Conservation (phyloP, 805 yeast species). For the Yarrowia sp. region DNA sequence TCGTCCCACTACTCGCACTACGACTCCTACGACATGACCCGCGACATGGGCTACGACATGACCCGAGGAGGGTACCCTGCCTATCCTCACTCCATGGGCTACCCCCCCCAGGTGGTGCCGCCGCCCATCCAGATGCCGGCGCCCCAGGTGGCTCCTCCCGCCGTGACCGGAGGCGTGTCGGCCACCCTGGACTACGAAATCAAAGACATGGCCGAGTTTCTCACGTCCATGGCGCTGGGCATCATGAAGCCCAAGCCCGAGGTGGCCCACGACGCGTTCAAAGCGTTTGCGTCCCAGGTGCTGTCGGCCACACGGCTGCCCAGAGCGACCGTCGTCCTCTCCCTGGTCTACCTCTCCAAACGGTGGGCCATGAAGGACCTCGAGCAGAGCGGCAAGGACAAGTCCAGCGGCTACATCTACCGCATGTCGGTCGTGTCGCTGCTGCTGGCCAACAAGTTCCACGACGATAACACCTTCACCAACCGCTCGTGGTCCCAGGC, state of each 20-base stretch:
- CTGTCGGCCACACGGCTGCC: slow-evolving; percentile 89
- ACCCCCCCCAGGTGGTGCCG: slow-evolving; percentile 15
- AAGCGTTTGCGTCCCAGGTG: slow-evolving; percentile 67
- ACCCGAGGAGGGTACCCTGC: slow-evolving; percentile 16
- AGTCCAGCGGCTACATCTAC: slow-evolving; percentile 51
- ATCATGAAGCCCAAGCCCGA: slow-evolving; percentile 53
- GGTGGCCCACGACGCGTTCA: slow-evolving; percentile 53
- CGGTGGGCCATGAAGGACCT: slow-evolving; percentile 55
- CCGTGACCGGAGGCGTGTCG: slow-evolving; percentile 71
- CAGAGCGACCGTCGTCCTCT: slow-evolving; percentile 76
- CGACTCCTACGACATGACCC: slow-evolving; percentile 34
- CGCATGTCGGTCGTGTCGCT: slow-evolving; percentile 69
- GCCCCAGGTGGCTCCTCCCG: slow-evolving; percentile 10
- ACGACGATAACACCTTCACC: slow-evolving; percentile 95
- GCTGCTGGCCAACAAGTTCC: slow-evolving; percentile 88
- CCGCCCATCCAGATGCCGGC: slow-evolving; percentile 31
- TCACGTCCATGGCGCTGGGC: slow-evolving; percentile 75
- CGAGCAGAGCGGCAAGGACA: slow-evolving; percentile 46
- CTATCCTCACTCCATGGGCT: slow-evolving; percentile 9
- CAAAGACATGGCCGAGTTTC: slow-evolving; percentile 77
- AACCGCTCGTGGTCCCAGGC: slow-evolving; percentile 96
- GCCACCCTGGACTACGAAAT: slow-evolving; percentile 81
- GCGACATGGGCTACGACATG: slow-evolving; percentile 25
- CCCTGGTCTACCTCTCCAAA: slow-evolving; percentile 79
- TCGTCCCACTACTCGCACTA: slow-evolving; percentile 22